A percentile compares a stretch with the other conserved stretches of the same genome.
Evolutionary conservation across 2,329 filamentous ascomycete species (phyloP).

Genomic region (Ceratocystis cacaofunesta): DNA sequence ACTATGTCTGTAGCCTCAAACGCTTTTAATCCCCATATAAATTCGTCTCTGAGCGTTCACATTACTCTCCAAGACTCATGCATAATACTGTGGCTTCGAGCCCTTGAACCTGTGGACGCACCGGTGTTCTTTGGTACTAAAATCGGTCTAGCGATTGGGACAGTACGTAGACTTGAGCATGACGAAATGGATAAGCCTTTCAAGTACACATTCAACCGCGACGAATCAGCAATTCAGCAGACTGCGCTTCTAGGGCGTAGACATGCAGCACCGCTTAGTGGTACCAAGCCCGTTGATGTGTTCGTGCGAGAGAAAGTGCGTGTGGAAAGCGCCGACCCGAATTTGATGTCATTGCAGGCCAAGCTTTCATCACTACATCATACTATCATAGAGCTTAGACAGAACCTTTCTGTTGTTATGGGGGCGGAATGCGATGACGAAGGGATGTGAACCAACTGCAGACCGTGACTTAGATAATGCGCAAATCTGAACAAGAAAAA

Average conservation of each 20-base stretch:
- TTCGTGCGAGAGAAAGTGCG: conserved; percentile 79
- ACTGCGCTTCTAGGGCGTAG: not conserved
- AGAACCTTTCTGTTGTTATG: conserved; percentile 66
- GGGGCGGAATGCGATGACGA: conserved; percentile 34
- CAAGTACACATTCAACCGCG: conserved; percentile 34
- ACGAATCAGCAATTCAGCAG: conserved; percentile 3
- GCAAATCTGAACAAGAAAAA: not conserved
- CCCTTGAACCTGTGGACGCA: conserved; percentile 51
- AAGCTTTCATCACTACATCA: conserved; percentile 69
- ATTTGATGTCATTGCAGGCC: conserved; percentile 64
- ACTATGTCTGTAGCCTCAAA: conserved; percentile 29
- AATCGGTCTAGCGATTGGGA: conserved; percentile 55
- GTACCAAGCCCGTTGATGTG: conserved; percentile 40
- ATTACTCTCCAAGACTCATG: conserved; percentile 54
- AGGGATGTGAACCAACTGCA: not conserved
- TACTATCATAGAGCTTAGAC: conserved; percentile 52
- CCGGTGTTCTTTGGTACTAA: conserved; percentile 48
- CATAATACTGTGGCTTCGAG: conserved; percentile 54
- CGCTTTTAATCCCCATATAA: conserved; percentile 32
- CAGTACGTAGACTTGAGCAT: conserved; percentile 49
- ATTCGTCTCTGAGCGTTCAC: conserved; percentile 58
- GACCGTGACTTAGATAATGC: not conserved
- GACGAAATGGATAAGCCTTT: conserved; percentile 72
- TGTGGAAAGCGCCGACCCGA: conserved; percentile 80
- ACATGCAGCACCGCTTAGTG: conserved; percentile 17